phyloP scores from a whole-genome alignment of 257 asterid genomes.

The Asclepias syriaca region DNA sequence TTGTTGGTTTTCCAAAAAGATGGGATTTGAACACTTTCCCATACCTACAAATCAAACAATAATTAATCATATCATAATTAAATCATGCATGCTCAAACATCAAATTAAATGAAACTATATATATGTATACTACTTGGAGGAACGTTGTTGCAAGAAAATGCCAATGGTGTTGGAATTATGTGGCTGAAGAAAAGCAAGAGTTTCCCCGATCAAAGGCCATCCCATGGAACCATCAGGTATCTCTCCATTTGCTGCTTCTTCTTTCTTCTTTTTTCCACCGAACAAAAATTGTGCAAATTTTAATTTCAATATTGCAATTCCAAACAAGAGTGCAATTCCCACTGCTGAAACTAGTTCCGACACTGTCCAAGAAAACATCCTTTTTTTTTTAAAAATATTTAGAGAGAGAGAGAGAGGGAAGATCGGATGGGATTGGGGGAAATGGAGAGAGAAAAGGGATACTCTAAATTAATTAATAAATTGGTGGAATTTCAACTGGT shows the following conservation, averaged over 20 bases:
- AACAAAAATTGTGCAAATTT: background rate
- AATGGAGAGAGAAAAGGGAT: too few relatives aligned
- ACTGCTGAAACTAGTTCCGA: background rate
- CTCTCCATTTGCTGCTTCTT: background rate
- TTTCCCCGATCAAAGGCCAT: constrained; percentile 63
- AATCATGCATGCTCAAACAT: too few relatives aligned
- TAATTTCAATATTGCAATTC: constrained; percentile 7
- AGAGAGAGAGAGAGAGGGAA: background rate
- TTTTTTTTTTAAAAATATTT: background rate
- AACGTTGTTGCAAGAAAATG: constrained; percentile 44
- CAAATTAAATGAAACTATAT: too few relatives aligned
- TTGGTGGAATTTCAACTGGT: too few relatives aligned
- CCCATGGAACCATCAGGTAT: constrained; percentile 60
- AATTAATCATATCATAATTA: too few relatives aligned
- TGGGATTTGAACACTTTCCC: constrained; percentile 64
- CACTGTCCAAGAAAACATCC: background rate
- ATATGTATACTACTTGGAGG: constrained; percentile 30
- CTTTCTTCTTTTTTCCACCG: background rate
- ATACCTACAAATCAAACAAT: constrained; percentile 28
- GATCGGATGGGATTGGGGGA: too few relatives aligned
- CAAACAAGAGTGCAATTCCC: constrained; percentile 11
- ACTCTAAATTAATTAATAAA: too few relatives aligned
- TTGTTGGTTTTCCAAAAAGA: constrained; percentile 59
- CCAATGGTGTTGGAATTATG: constrained; percentile 55
- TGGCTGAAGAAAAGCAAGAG: constrained; percentile 54